phyloP scores from a whole-genome alignment of 345 rosid genomes.

The Heritiera fomes region DNA sequence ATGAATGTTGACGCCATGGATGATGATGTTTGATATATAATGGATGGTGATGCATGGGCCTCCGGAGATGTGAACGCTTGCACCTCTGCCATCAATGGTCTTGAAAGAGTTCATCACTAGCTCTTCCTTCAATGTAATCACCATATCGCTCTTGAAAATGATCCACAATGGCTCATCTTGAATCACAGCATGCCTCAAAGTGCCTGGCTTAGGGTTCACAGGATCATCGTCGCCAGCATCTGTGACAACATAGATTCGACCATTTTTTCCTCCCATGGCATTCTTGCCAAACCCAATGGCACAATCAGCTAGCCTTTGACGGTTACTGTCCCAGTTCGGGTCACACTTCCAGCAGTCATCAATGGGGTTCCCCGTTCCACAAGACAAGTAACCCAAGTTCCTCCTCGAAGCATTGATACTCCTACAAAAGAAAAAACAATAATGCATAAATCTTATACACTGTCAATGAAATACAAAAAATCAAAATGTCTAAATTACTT shows the following conservation, averaged over 20 bases:
- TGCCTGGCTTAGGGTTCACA: conserved; percentile 64
- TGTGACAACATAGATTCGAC: conserved; percentile 62
- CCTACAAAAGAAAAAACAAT: conserved; percentile 31
- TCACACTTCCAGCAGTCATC: conserved; percentile 87
- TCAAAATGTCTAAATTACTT: no score
- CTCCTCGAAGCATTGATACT: conserved; percentile 77
- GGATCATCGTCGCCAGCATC: conserved; percentile 60
- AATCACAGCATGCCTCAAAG: conserved; percentile 66
- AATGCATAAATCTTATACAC: neutral
- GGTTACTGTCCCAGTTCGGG: conserved; percentile 69
- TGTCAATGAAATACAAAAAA: no score
- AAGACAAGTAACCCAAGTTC: conserved; percentile 57
- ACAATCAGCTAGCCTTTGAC: conserved; percentile 64
- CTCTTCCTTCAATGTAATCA: conserved; percentile 58
- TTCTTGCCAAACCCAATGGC: conserved; percentile 81
- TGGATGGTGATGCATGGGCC: conserved; percentile 84
- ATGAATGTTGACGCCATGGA: conserved; percentile 71
- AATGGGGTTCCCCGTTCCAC: conserved; percentile 68
- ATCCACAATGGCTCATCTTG: conserved; percentile 83
- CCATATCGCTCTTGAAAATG: conserved; percentile 75
- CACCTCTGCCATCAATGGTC: conserved; percentile 81
- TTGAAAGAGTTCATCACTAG: conserved; percentile 67
- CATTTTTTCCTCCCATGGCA: conserved; percentile 67
- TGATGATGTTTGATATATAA: conserved; percentile 60
- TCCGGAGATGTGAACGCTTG: conserved; percentile 66